Evolutionary conservation across 495 filamentous ascomycete genomes (phyloP), one percentile per base, ranked within the genome.

Genomic region (Trichoderma virens): DNA sequence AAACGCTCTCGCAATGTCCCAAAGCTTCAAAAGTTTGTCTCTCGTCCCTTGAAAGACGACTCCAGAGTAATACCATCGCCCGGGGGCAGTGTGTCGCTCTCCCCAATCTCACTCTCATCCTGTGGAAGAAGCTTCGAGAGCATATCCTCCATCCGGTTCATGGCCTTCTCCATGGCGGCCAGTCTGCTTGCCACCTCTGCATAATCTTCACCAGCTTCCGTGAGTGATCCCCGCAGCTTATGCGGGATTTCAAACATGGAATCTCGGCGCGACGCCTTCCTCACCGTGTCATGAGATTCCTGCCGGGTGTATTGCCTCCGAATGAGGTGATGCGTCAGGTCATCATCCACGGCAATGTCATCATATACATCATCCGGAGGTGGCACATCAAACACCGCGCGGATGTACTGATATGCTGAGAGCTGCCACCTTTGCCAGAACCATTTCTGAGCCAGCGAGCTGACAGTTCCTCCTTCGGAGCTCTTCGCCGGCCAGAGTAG

Each of bases 331-430:
- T 72, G 72, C 9, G 82, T 83, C 31, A 82, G 62, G 45, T 82
- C 77, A 62, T 85, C 83, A 61, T 83, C 79, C 5, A 81, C 79
- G 16, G 82, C 74, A 38, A 88, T 83, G 60, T 82, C 75, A 35
- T 80, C 67, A n/a, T 80, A 67, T 1, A 88, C 78, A 3, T 75
- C 77, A 62, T 86, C 79, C 14, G 88, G 88, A 20, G 85, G 86
- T 38, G 88, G 84, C 7, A 81, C 75, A 41, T 89, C 85, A 65
- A 91, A 90, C 4, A 89, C 87, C 9, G 85, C 81, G 61, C 85
- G 78, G 31, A 89, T 80, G 71, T 90, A 87, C 51, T 84, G 82
- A 71, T 90, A 86, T 14, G 83, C 82, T 3, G 79, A 78, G 64
- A 74, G 85, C 31, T 79, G 74, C 77, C 78, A 81, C 61, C 72